These are phyloP conservation scores for Oryza meyeriana DNA, from an alignment of 176 grass and related monocot species.

Conservation along the genomic window DNA sequence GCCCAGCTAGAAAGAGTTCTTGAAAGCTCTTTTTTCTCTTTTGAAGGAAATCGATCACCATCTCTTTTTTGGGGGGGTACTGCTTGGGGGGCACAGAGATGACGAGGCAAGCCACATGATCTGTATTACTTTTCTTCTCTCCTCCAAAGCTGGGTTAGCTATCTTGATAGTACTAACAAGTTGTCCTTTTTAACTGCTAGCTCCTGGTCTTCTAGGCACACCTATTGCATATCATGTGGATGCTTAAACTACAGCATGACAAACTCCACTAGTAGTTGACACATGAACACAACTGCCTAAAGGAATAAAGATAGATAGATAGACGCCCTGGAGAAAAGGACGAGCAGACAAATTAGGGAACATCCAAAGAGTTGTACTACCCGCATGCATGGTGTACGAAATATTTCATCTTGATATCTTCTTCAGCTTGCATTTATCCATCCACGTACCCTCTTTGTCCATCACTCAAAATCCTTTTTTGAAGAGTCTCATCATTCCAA, in stretches of 20 bases:
- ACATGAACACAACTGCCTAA: constrained; percentile 18
- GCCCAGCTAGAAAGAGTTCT: neutral
- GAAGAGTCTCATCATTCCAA: neutral
- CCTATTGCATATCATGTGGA: neutral
- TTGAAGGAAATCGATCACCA: neutral
- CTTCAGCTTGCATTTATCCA: neutral
- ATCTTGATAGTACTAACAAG: neutral
- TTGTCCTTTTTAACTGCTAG: neutral
- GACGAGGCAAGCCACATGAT: constrained; percentile 18
- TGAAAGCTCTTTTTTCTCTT: neutral
- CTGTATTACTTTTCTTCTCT: neutral
- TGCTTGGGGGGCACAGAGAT: neutral
- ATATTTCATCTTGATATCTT: neutral
- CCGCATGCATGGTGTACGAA: neutral
- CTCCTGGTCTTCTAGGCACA: neutral
- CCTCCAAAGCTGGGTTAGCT: neutral
- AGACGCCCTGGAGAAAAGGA: neutral
- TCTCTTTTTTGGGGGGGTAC: neutral
- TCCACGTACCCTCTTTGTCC: neutral
- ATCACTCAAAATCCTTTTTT: neutral
- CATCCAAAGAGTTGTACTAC: neutral
- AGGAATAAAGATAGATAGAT: neutral
- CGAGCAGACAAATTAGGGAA: constrained; percentile 1
- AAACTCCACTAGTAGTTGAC: constrained; percentile 7
- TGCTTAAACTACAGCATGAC: neutral